Base-by-base conservation (phyloP, 768 basidiomycete genomes). In the Xerocomus spinulosus region DNA sequence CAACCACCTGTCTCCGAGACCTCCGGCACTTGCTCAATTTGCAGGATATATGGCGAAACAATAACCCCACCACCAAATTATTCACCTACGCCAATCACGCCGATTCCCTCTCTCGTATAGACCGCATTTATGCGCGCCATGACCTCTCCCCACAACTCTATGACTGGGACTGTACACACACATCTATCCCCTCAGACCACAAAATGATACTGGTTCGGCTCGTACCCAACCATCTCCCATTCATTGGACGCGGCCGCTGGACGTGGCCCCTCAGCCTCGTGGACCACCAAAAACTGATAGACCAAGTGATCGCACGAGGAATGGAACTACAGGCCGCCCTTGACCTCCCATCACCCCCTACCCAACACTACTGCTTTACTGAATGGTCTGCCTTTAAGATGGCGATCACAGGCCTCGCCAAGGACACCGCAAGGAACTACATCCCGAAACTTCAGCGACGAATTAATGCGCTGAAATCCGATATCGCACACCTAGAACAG, bases 1-100 rank as follows among this genome's bases (percentile, higher is more conserved):
- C n/a, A n/a, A n/a, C n/a, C 37, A 2, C 10, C 9, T 0, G 48
- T 62, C 53, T 74, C 0, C 47, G 50, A 1, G 36, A 55, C 6
- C 23, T 50, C n/a, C 33, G 33, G 13, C 20, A 13, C 0, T 30
- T 3, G 0, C 3, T 51, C 0, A 14, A 32, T 14, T 18, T 54
- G 1, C 26, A 17, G 1, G 50, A 54, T 17, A 2, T 14, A 0
- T 54, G 53, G 53, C 0, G 44, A 9, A 0, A 7, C 0, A 35
- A 46, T 4, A 46, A 52, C 42, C 48, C 47, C 0, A 9, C 1
- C 2, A 18, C 21, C 1, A 12, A 6, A 2, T 0, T 9, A 0
- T 55, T n/a, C 17, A 47, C 48, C 0, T 55, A 23, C 3, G n/a
- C 3, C 2, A 52, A 38, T 4, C n/a, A 26, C 12, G 20, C 32